Conservation (phyloP, 306 rosid genomes). For the Ormosia semicastrata region DNA sequence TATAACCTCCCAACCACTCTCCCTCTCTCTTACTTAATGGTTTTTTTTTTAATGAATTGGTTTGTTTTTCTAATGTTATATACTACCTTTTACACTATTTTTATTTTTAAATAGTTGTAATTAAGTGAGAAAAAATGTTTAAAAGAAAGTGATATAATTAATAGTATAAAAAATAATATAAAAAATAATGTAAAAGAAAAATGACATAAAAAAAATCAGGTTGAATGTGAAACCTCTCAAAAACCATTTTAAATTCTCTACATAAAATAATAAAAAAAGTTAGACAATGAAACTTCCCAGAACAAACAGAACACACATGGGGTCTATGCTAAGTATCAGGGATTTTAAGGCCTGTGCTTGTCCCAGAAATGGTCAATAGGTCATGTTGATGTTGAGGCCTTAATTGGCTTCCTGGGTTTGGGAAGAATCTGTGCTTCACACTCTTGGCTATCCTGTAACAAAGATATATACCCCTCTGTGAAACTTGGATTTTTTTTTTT, state of each 20-base stretch:
- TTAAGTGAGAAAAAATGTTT: too few species aligned
- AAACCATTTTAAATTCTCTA: slow-evolving; percentile 22
- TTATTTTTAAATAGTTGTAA: too few species aligned
- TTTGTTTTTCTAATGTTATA: too few species aligned
- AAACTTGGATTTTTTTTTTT: background rate
- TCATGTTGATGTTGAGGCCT: background rate
- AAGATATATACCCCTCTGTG: too few species aligned
- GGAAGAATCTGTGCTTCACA: background rate
- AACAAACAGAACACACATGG: slow-evolving; percentile 37
- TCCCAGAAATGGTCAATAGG: background rate
- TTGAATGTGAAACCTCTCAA: background rate
- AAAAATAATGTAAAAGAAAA: too few species aligned
- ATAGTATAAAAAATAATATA: too few species aligned
- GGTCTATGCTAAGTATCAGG: background rate
- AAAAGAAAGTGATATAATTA: too few species aligned
- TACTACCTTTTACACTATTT: too few species aligned
- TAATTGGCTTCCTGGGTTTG: slow-evolving; percentile 12
- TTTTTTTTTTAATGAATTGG: too few species aligned
- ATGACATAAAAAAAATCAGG: too few species aligned
- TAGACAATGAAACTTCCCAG: slow-evolving; percentile 25
- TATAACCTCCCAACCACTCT: too few species aligned
- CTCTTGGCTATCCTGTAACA: slow-evolving; percentile 1
- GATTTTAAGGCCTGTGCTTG: too few species aligned
- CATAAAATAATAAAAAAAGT: background rate
- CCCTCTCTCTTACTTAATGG: background rate